phyloP scores from a whole-genome alignment of 352 stramenopile genomes.

The Globisporangium abappressorium region DNA sequence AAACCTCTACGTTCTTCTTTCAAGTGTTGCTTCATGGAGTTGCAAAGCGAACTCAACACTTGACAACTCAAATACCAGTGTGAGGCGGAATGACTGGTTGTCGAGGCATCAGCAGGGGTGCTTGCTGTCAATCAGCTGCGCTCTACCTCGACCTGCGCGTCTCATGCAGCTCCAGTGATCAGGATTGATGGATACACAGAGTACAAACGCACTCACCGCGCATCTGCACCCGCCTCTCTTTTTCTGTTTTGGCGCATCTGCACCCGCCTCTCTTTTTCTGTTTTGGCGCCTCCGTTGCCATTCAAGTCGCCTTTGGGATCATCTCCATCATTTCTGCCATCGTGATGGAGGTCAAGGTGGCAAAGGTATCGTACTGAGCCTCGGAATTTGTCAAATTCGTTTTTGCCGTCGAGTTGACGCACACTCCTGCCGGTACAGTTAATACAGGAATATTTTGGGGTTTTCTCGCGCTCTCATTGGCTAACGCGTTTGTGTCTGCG shows the following conservation, averaged over 20 bases:
- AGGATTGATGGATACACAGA: background rate
- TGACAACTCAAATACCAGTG: background rate
- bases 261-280: background rate
- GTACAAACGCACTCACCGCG: background rate
- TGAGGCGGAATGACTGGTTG: background rate
- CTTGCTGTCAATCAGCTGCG: no score
- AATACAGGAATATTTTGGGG: no score
- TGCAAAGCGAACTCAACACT: background rate
- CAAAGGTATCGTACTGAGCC: background rate
- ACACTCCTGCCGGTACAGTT: no score
- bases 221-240: background rate
- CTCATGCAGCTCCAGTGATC: background rate
- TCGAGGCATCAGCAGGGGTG: background rate
- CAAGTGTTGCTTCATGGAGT: background rate
- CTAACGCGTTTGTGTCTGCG: no score
- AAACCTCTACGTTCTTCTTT: background rate
- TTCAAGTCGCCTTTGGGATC: background rate
- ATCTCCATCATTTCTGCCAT: background rate
- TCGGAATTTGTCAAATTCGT: no score
- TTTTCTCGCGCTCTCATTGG: no score
- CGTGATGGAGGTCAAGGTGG: background rate
- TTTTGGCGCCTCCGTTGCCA: background rate
- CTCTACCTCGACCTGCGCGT: background rate
- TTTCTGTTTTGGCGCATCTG: background rate
- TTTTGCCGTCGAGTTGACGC: no score